These are phyloP conservation scores for Claviceps sp. DNA, from an alignment of 2,329 filamentous ascomycete species.

Conservation along the genomic window DNA sequence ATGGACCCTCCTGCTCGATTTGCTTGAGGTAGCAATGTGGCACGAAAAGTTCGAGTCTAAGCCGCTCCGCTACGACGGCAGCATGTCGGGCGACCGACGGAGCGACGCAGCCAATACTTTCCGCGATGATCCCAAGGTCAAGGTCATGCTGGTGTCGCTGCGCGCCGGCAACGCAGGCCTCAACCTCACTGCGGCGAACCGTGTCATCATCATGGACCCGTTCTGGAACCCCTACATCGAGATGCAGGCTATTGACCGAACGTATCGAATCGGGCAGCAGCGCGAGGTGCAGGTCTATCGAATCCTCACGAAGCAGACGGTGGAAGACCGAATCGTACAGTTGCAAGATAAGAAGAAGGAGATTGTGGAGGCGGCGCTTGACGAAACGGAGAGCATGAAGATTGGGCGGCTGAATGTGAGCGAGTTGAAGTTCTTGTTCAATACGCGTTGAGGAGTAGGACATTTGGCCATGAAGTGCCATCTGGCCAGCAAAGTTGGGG, in stretches of 20 bases:
- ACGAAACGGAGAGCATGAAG: slow-evolving; percentile 55
- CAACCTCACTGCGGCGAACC: slow-evolving; percentile 70
- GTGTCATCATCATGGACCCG: slow-evolving; percentile 82
- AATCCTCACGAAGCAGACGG: slow-evolving; percentile 61
- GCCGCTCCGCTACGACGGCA: slow-evolving; percentile 66
- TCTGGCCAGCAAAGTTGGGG: too few relatives aligned
- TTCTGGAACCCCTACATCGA: slow-evolving; percentile 94
- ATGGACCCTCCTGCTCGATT: slow-evolving; percentile 61
- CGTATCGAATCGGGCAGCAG: slow-evolving; percentile 74
- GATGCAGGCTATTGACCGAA: slow-evolving; percentile 81
- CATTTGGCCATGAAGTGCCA: background rate
- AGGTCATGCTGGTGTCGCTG: slow-evolving; percentile 70
- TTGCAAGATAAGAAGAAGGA: slow-evolving; percentile 68
- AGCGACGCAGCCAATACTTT: slow-evolving; percentile 56
- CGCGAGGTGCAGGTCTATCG: slow-evolving; percentile 66
- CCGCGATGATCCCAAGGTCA: slow-evolving; percentile 48
- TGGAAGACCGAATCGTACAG: slow-evolving; percentile 74
- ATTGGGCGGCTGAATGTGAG: slow-evolving; percentile 51
- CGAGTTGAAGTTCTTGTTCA: slow-evolving; percentile 60
- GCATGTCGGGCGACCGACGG: slow-evolving; percentile 55
- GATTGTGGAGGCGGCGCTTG: slow-evolving; percentile 65
- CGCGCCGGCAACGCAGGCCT: slow-evolving; percentile 73
- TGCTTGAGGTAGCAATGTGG: slow-evolving; percentile 60
- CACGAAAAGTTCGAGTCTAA: slow-evolving; percentile 45
- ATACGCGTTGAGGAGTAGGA: slow-evolving; percentile 6